Base-by-base conservation (phyloP, 176 grass and related monocot genomes). In the Ananas comosus region DNA sequence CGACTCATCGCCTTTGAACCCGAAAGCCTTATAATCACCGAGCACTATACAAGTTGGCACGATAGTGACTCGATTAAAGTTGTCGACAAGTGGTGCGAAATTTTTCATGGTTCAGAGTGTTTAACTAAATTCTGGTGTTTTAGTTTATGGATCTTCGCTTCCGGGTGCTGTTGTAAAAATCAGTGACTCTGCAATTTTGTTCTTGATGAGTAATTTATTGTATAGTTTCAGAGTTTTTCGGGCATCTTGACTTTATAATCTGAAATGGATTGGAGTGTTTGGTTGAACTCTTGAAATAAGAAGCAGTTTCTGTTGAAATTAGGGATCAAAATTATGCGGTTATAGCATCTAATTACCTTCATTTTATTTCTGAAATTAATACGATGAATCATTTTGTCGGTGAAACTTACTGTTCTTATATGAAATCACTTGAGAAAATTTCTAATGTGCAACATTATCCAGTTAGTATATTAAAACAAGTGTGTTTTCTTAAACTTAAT, bases 1-100 rank as follows among this genome's bases (percentile, higher is more conserved):
- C 11, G 89, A 97, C 28, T 67, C 71, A 17, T 74, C 70, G n/a
- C 70, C 70, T 65, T 24, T 53, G 21, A 69, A 50, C 25, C 33
- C 49, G 64, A 25, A 79, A 10, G 16, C 63, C 51, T 48, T 51
- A 21, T 70, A 51, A 24, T 22, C 13, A 71, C 65, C 74, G 53
- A 66, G 21, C 8, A 12, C 33, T 7, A 42, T 10, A 51, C 49
- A 29, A 51, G 53, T 61, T 2, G 10, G 56, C 4, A 7, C 21
- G 56, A 61, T 61, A 5, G 21, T 9, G 16, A 18, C 17, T 21
- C 21, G 56, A 61, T 61, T 9, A 61, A 61, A 5, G 6, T 6
- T 61, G 56, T 22, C 17, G 16, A 18, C 56, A 61, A 61, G 56
- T 22, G 56, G 21, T 61, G 21, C 21, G 2, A 7, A n/a, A n/a